Evolutionary conservation across 352 stramenopile genomes (phyloP), one percentile per base, ranked within the genome.

Genomic region (Pythium angustatum): DNA sequence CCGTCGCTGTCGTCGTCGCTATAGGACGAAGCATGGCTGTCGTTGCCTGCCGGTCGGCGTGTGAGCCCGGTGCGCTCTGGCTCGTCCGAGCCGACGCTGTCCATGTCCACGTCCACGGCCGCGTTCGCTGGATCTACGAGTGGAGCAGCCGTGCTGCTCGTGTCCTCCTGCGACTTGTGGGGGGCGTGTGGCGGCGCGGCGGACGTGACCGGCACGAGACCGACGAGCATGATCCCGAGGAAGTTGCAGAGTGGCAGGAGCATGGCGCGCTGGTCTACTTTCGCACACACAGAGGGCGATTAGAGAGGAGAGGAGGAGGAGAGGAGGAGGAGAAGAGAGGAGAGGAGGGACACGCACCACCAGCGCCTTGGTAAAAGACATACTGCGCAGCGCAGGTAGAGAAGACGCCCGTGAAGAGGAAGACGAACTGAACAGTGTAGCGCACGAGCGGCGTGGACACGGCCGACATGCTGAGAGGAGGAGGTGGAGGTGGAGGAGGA

Each of bases 161-260:
- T 3, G 2, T 22, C 21, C 2, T 40, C 28, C 3, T 15, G 22
- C 40, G 40, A 47, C 40, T 54, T 24, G 47, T 2, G 26, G 52
- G 22, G 12, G 52, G 15, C 21, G 33, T 14, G 21, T 21, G 24
- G 50, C 26, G 31, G 33, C 22, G 4, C 26, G 19, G 38, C 36
- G 12, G 36, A 26, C 15, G 55, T 44, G 12, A 72, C 48, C 24
- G 86, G 83, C 27, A 93, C 69, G 19, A 94, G 66, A 0, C 86
- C 86, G 2, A 92, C 85, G 27, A 94, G 79, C 84, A 93, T 92
- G 77, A 94, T 92, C 21, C 86, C 86, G 15, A 94, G 66, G 57
- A 93, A 94, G 72, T 94, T 94, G 70, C 86, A 93, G 4, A 94
- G 76, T 59, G 86, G 86, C 38, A 94, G 63, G n/a, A 94, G 70